These are phyloP conservation scores for Ambispora gerdemannii DNA, from an alignment of 192 early-diverging fungal genomes.

Conservation along the genomic window DNA sequence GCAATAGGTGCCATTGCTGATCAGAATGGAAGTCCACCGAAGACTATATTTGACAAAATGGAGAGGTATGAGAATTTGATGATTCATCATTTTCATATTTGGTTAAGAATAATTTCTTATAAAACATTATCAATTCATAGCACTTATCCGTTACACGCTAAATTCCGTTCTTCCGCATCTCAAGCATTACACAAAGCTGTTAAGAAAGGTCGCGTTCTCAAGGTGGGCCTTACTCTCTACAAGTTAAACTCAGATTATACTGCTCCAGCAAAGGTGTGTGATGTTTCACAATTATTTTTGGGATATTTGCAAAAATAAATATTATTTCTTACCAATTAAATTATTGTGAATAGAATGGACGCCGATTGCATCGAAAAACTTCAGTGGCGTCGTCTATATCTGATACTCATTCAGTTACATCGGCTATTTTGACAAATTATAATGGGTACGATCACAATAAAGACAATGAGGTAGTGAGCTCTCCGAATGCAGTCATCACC, in stretches of 20 bases:
- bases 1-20: conserved; percentile 41
- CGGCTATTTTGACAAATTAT: too few relatives aligned
- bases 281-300: neutral
- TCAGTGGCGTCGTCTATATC: neutral
- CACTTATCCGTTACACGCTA: conserved; percentile 44
- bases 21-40: conserved; percentile 43
- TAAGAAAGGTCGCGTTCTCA: conserved; percentile 46
- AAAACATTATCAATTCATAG: conserved; percentile 25
- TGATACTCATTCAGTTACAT: too few relatives aligned
- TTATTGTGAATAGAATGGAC: neutral
- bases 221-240: conserved; percentile 43
- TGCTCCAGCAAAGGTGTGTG: conserved; percentile 38
- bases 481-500: too few relatives aligned
- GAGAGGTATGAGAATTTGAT: conserved; percentile 33
- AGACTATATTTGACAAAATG: conserved; percentile 47
- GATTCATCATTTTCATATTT: neutral
- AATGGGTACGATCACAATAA: too few relatives aligned
- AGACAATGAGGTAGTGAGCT: too few relatives aligned
- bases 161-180: conserved; percentile 44
- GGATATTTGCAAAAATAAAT: neutral
- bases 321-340: neutral
- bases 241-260: conserved; percentile 46
- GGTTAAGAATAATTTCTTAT: too few relatives aligned
- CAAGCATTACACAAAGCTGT: conserved; percentile 50
- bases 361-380: neutral